Evolutionary conservation across 768 basidiomycete genomes (phyloP).

Genomic region (Lyophyllum decastes): DNA sequence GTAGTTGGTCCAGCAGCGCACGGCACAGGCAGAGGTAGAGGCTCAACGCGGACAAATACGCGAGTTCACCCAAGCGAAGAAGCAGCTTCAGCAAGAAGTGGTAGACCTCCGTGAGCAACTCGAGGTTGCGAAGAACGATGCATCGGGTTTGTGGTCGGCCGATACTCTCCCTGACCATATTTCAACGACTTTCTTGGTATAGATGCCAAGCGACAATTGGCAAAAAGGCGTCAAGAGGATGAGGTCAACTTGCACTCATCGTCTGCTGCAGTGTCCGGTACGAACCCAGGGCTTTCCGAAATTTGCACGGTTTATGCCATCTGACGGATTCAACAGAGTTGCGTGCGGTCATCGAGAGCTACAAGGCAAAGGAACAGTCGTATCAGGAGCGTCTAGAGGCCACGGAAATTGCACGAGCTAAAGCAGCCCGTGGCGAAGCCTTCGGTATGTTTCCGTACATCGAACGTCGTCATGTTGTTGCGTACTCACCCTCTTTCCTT

Average conservation of each 20-base stretch:
- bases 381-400: constrained; percentile 65
- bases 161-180: neutral
- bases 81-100: constrained; percentile 57
- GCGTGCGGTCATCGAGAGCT: constrained; percentile 61
- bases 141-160: constrained; percentile 44
- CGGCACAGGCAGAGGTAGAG: constrained; percentile 65
- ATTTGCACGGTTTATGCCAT: neutral
- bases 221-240: constrained; percentile 61
- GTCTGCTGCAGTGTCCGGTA: constrained; percentile 60
- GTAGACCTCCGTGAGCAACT: constrained; percentile 55
- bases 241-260: constrained; percentile 61
- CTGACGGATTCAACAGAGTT: constrained; percentile 43
- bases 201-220: constrained; percentile 64
- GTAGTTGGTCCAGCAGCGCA: constrained; percentile 68
- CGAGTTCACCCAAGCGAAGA: constrained; percentile 57
- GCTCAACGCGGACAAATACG: constrained; percentile 61
- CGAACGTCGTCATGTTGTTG: neutral
- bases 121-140: constrained; percentile 60
- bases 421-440: constrained; percentile 63
- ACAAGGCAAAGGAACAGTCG: constrained; percentile 62
- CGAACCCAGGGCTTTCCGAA: neutral
- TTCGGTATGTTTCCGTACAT: constrained; percentile 42
- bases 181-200: constrained; percentile 2
- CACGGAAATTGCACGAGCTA: constrained; percentile 68
- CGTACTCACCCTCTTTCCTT: neutral